These are phyloP conservation scores for Malassezia nana DNA, from an alignment of 1,284 basidiomycete genomes.

Conservation along the genomic window DNA sequence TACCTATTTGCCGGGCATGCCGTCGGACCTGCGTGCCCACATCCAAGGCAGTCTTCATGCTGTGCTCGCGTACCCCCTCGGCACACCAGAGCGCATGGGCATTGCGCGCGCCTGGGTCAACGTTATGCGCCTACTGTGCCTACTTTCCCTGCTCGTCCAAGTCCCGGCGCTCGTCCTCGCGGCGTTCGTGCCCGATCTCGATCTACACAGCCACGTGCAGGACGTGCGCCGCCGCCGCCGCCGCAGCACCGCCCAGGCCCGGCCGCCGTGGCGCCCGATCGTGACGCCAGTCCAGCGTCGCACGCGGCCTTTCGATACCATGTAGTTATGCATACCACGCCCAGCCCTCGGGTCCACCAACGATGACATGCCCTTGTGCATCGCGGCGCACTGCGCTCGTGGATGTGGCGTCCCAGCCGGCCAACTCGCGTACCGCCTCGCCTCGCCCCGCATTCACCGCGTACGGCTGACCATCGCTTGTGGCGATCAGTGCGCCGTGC, in stretches of 20 bases:
- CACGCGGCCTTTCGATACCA: background rate
- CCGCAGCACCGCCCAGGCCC: background rate
- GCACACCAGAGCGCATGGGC: conserved; percentile 31
- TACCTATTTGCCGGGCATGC: conserved; percentile 51
- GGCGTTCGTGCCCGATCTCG: conserved; percentile 30
- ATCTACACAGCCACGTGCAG: conserved; percentile 17
- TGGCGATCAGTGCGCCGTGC: conserved; percentile 20
- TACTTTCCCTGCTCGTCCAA: conserved; percentile 31
- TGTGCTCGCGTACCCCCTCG: conserved; percentile 45
- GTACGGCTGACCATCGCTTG: conserved; percentile 35
- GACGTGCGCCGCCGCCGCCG: background rate
- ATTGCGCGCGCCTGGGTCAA: conserved; percentile 46
- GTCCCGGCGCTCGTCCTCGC: conserved; percentile 37
- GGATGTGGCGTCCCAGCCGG: conserved; percentile 32
- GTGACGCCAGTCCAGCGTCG: background rate
- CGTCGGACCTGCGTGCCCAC: conserved; percentile 27
- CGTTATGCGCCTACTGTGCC: conserved; percentile 40
- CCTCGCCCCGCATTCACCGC: background rate
- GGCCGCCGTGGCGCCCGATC: background rate
- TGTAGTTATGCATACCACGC: conserved; percentile 2
- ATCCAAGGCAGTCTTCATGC: conserved; percentile 43
- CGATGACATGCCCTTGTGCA: background rate
- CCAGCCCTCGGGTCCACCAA: background rate
- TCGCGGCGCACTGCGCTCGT: conserved; percentile 4
- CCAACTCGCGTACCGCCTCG: conserved; percentile 21